A percentile compares a stretch with the other conserved stretches of the same genome.
phyloP scores from a whole-genome alignment of 2,329 filamentous ascomycete genomes.

The Paecilomyces variotii region DNA sequence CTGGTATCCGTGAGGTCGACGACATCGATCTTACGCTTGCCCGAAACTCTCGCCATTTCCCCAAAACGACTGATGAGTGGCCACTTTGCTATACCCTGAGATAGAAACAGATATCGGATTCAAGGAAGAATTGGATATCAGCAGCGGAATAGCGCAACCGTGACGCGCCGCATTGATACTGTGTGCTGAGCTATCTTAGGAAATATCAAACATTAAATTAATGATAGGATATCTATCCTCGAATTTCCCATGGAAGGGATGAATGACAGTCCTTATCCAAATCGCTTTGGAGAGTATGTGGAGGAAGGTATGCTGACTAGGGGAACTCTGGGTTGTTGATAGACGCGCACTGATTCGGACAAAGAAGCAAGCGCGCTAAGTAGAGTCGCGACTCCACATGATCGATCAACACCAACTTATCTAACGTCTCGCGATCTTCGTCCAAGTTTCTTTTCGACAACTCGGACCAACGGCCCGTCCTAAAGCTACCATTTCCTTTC shows the following conservation, averaged over 20 bases:
- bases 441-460: no score
- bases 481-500: not conserved
- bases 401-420: not conserved
- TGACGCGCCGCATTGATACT: not conserved
- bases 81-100: not conserved
- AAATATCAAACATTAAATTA: not conserved
- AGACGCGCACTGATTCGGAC: not conserved
- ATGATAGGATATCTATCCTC: not conserved
- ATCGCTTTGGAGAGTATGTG: not conserved
- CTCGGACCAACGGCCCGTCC: no score
- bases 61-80: not conserved
- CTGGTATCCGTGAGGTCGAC: constrained; percentile 19
- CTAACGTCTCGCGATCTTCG: no score
- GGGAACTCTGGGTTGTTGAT: not conserved
- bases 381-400: constrained; percentile 8
- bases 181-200: not conserved
- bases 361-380: constrained; percentile 4
- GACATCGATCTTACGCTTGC: constrained; percentile 16
- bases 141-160: not conserved
- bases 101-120: not conserved
- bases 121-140: not conserved
- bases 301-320: not conserved
- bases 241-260: not conserved
- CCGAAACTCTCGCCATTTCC: constrained; percentile 7
- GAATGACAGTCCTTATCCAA: not conserved